These are phyloP conservation scores for Yarrowia sp. DNA, from an alignment of 805 yeast genomes.

Conservation along the genomic window DNA sequence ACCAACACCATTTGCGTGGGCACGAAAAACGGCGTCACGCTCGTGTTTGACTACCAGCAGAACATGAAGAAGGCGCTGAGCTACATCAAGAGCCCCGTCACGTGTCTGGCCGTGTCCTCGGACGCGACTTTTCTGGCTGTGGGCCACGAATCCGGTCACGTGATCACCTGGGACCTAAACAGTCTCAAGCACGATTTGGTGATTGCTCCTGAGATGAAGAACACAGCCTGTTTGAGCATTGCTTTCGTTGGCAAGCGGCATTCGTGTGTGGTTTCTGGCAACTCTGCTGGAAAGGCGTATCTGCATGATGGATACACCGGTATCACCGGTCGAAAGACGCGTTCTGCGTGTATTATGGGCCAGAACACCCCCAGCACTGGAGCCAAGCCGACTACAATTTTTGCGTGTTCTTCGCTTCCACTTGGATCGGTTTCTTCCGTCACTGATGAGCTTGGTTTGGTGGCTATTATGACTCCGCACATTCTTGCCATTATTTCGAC, in stretches of 20 bases:
- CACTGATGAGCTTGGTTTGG: constrained; percentile 56
- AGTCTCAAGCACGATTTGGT: constrained; percentile 12
- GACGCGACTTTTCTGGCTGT: constrained; percentile 71
- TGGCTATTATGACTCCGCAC: constrained; percentile 57
- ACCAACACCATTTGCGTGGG: constrained; percentile 51
- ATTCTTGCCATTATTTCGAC: constrained; percentile 55
- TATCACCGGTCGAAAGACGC: constrained; percentile 49
- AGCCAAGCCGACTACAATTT: constrained; percentile 36
- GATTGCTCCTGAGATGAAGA: constrained; percentile 38
- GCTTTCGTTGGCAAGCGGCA: constrained; percentile 52
- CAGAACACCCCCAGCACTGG: constrained; percentile 26
- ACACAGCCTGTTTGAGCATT: constrained; percentile 39
- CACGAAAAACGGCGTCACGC: constrained; percentile 61
- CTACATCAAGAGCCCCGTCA: constrained; percentile 48
- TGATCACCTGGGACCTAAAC: constrained; percentile 65
- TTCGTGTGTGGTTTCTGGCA: constrained; percentile 56
- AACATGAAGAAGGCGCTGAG: constrained; percentile 48
- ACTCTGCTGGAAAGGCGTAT: constrained; percentile 55
- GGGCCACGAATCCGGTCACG: constrained; percentile 64
- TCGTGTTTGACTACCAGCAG: constrained; percentile 71
- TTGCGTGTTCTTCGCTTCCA: constrained; percentile 55
- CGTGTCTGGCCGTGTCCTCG: constrained; percentile 56
- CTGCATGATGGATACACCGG: constrained; percentile 61
- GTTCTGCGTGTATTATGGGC: constrained; percentile 48
- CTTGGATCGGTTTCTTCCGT: constrained; percentile 54